Percentiles rank a stretch among this genome's conserved stretches.
Evolutionary conservation across 2,329 filamentous ascomycete genomes (phyloP).

Genomic region (Paraphoma chrysanthemicola): DNA sequence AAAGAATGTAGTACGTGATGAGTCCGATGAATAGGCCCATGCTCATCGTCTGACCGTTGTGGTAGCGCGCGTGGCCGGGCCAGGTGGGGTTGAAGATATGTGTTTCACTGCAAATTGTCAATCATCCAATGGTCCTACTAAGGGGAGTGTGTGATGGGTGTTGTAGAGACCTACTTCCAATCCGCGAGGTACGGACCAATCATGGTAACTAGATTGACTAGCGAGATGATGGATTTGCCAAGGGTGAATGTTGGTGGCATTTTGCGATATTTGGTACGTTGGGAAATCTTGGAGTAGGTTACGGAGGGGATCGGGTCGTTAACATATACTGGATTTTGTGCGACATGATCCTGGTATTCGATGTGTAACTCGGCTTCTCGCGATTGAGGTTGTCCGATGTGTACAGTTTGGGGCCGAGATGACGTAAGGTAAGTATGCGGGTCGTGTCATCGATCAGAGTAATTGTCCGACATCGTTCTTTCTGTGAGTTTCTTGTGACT

Average conservation of each 20-base stretch:
- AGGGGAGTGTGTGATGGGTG: neutral
- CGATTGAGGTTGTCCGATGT: too few relatives aligned
- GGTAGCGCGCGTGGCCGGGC: conserved; percentile 60
- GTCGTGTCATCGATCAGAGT: too few relatives aligned
- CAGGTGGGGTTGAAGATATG: conserved; percentile 58
- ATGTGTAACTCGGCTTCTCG: too few relatives aligned
- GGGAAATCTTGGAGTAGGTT: neutral
- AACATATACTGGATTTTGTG: neutral
- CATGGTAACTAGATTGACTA: conserved; percentile 40
- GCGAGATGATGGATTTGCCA: conserved; percentile 37
- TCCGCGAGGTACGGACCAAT: conserved; percentile 45
- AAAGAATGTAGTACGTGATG: conserved; percentile 46
- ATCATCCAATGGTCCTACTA: neutral
- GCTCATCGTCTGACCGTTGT: conserved; percentile 62
- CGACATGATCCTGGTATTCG: too few relatives aligned
- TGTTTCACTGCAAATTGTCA: conserved; percentile 38
- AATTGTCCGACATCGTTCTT: too few relatives aligned
- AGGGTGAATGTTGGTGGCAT: conserved; percentile 7
- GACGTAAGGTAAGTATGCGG: too few relatives aligned
- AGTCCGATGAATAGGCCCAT: conserved; percentile 51
- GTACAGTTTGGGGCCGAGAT: too few relatives aligned
- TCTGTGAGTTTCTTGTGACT: too few relatives aligned
- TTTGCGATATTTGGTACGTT: neutral
- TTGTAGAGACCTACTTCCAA: conserved; percentile 26
- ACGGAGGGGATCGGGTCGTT: neutral